Conservation (phyloP, 805 yeast species). For the Candida andamanensis region DNA sequence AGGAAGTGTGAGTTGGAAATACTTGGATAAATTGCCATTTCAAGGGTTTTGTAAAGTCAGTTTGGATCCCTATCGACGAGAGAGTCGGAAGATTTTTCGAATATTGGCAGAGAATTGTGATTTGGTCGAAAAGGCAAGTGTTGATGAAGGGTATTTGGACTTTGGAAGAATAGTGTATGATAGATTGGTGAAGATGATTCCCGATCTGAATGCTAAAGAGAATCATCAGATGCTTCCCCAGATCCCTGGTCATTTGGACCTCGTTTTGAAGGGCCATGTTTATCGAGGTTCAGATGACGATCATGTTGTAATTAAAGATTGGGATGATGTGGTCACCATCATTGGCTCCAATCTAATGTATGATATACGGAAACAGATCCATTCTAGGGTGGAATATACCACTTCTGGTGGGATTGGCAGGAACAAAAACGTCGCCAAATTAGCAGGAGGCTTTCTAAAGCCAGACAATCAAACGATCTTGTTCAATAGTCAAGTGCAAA, state of each 20-base stretch:
- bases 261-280: slow-evolving; percentile 30
- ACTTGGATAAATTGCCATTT: slow-evolving; percentile 53
- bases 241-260: slow-evolving; percentile 31
- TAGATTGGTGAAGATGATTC: slow-evolving; percentile 40
- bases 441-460: slow-evolving; percentile 80
- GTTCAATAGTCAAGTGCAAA: slow-evolving; percentile 39
- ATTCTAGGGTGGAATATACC: slow-evolving; percentile 61
- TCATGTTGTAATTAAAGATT: slow-evolving; percentile 25
- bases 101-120: slow-evolving; percentile 60
- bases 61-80: slow-evolving; percentile 86
- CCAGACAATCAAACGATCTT: slow-evolving; percentile 85
- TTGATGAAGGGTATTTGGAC: slow-evolving; percentile 89
- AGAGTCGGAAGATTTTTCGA: slow-evolving; percentile 71
- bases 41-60: slow-evolving; percentile 74
- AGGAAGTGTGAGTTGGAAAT: slow-evolving; percentile 82
- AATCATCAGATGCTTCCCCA: slow-evolving; percentile 35
- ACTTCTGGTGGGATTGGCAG: slow-evolving; percentile 86
- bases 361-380: slow-evolving; percentile 50
- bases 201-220: slow-evolving; percentile 29
- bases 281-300: slow-evolving; percentile 12
- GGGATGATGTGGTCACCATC: slow-evolving; percentile 76
- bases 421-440: slow-evolving; percentile 73
- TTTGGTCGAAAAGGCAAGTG: slow-evolving; percentile 86
- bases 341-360: slow-evolving; percentile 60
- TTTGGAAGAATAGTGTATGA: slow-evolving; percentile 60